A percentile compares a stretch with the other conserved stretches of the same genome.
phyloP scores from a whole-genome alignment of 805 yeast species.

The Deakozyma indianensis region DNA sequence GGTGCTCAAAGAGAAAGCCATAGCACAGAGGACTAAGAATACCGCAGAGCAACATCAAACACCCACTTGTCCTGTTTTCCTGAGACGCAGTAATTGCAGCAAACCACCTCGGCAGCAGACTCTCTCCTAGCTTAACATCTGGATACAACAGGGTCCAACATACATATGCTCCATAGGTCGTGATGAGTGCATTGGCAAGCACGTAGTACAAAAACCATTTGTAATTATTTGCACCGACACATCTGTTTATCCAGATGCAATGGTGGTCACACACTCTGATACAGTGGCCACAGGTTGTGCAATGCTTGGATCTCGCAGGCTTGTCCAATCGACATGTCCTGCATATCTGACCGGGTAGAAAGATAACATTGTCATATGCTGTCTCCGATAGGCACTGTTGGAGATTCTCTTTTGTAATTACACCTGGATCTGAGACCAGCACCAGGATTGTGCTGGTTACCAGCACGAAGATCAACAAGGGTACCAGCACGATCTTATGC shows the following conservation, averaged over 20 bases:
- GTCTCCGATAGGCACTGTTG: slow-evolving; percentile 14
- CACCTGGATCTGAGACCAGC: slow-evolving; percentile 25
- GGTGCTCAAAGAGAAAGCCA: slow-evolving; percentile 32
- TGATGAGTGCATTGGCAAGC: slow-evolving; percentile 29
- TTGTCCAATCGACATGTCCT: slow-evolving; percentile 31
- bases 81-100: not conserved
- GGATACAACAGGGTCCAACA: slow-evolving; percentile 12
- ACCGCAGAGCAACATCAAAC: slow-evolving; percentile 30
- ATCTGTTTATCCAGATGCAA: slow-evolving; percentile 49
- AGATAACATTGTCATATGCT: slow-evolving; percentile 38
- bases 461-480: slow-evolving; percentile 12
- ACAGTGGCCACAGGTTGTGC: slow-evolving; percentile 36
- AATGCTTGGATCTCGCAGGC: slow-evolving; percentile 53
- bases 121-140: slow-evolving; percentile 7
- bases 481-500: slow-evolving; percentile 6
- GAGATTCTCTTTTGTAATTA: slow-evolving; percentile 17
- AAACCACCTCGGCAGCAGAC: slow-evolving; percentile 2
- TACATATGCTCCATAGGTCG: slow-evolving; percentile 30
- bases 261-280: slow-evolving; percentile 41
- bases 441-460: slow-evolving; percentile 15
- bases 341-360: slow-evolving; percentile 32
- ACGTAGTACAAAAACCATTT: slow-evolving; percentile 46
- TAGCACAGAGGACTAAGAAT: slow-evolving; percentile 29
- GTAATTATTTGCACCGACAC: slow-evolving; percentile 47
- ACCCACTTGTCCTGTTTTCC: slow-evolving; percentile 19